phyloP scores from a whole-genome alignment of 805 yeast genomes.

The Saturnispora galanensis region DNA sequence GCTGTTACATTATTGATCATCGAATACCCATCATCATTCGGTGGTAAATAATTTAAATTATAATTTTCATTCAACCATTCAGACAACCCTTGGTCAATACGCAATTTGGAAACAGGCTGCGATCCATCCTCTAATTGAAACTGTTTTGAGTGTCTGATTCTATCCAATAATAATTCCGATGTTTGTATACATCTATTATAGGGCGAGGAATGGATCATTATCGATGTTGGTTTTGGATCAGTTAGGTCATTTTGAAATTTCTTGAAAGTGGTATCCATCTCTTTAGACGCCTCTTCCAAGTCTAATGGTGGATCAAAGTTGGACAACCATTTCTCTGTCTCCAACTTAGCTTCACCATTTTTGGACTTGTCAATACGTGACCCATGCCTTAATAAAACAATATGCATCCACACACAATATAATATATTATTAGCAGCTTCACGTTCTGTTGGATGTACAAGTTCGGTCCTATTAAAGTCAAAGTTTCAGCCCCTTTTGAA shows the following conservation, averaged over 20 bases:
- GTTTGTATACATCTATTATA: conserved; percentile 37
- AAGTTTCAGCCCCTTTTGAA: no score
- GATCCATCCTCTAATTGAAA: conserved; percentile 1
- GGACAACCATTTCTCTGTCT: conserved; percentile 23
- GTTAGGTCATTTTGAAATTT: conserved; percentile 20
- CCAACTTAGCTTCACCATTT: conserved; percentile 3
- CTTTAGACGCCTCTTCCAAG: conserved; percentile 15
- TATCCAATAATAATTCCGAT: conserved; percentile 23
- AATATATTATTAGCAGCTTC: no score
- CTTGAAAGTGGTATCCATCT: conserved; percentile 23
- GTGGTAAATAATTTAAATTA: conserved; percentile 32
- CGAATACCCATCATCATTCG: conserved; percentile 36
- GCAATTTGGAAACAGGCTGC: conserved; percentile 17
- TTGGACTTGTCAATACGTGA: conserved; percentile 24
- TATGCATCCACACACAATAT: conserved; percentile 19
- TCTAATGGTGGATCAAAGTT: conserved; percentile 30
- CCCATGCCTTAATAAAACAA: conserved; percentile 26
- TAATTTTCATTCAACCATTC: conserved; percentile 36
- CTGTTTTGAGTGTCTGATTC: conserved; percentile 9
- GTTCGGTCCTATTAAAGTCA: no score
- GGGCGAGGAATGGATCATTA: conserved; percentile 33
- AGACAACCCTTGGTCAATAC: conserved; percentile 32
- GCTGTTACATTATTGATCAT: conserved; percentile 30
- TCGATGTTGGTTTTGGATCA: conserved; percentile 8
- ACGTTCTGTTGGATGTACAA: no score